These are phyloP conservation scores for Teunomyces cretensis DNA, from an alignment of 805 yeast species.

Conservation along the genomic window DNA sequence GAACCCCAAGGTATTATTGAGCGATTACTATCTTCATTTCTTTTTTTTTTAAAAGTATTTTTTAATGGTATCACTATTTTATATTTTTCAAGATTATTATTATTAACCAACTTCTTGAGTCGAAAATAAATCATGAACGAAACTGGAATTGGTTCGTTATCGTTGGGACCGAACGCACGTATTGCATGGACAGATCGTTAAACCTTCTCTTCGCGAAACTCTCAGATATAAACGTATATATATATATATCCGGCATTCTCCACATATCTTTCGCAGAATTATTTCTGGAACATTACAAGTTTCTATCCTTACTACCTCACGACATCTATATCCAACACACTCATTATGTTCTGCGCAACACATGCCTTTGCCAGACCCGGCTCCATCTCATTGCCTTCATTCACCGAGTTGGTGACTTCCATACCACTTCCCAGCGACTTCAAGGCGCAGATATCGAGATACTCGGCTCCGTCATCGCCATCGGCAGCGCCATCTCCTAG, in stretches of 20 bases:
- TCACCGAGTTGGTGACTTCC: constrained; percentile 31
- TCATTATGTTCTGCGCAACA: not conserved
- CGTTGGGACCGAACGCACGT: not conserved
- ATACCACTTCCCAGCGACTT: constrained; percentile 19
- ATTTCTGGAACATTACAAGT: no score
- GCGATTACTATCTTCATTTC: not conserved
- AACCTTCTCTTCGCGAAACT: not conserved
- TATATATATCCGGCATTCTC: not conserved
- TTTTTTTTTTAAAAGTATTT: constrained; percentile 1
- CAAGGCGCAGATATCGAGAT: not conserved
- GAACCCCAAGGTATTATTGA: not conserved
- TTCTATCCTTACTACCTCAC: not conserved
- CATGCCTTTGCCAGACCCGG: constrained; percentile 2
- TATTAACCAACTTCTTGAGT: not conserved
- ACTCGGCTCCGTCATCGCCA: not conserved
- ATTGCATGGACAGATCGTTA: constrained; percentile 2
- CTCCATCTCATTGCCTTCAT: constrained; percentile 28
- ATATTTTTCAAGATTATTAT: not conserved
- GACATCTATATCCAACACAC: not conserved
- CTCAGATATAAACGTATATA: no score
- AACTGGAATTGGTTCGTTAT: constrained; percentile 4
- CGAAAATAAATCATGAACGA: not conserved
- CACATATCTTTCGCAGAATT: no score
- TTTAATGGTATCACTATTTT: not conserved
- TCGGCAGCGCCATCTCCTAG: constrained; percentile 2